These are phyloP conservation scores for Skeletonema costatum DNA, from an alignment of 108 stramenopile genomes.

Conservation along the genomic window DNA sequence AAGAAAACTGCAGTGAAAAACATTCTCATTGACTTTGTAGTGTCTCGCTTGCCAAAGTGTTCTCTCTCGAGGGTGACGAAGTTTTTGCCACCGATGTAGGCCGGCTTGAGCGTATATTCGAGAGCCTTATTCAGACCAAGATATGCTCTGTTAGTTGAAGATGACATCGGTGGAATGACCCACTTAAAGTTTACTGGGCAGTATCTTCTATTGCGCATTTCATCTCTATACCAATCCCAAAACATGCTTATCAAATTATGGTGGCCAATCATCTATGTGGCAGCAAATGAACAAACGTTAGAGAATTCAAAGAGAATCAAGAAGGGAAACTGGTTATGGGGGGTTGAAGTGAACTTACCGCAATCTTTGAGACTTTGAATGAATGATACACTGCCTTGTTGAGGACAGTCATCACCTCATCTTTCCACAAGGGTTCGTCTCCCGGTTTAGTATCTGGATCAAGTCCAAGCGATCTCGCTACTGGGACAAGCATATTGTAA, in stretches of 20 bases:
- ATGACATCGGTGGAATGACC: slow-evolving; percentile 24
- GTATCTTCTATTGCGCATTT: slow-evolving; percentile 8
- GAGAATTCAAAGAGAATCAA: too few relatives aligned
- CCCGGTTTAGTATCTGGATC: slow-evolving; percentile 4
- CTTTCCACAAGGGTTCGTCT: slow-evolving; percentile 15
- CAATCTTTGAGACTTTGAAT: slow-evolving; percentile 17
- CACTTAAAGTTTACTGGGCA: slow-evolving; percentile 31
- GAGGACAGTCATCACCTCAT: slow-evolving; percentile 16
- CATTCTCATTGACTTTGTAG: neutral
- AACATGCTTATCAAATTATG: slow-evolving; percentile 35
- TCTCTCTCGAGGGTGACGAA: slow-evolving; percentile 5
- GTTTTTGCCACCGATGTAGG: slow-evolving; percentile 12
- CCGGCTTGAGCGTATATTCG: slow-evolving; percentile 29
- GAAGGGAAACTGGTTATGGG: too few relatives aligned
- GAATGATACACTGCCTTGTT: slow-evolving; percentile 28
- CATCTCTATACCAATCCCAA: slow-evolving; percentile 29
- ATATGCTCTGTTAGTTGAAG: slow-evolving; percentile 20
- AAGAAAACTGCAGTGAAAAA: neutral
- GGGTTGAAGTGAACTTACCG: neutral
- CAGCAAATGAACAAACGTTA: too few relatives aligned
- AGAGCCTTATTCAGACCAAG: slow-evolving; percentile 24
- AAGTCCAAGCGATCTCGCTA: slow-evolving; percentile 20
- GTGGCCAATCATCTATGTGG: slow-evolving; percentile 34
- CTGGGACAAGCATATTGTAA: slow-evolving; percentile 18
- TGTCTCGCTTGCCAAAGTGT: slow-evolving; percentile 11